These are phyloP conservation scores for Schwanniomyces occidentalis DNA, from an alignment of 805 yeast genomes.

Conservation along the genomic window DNA sequence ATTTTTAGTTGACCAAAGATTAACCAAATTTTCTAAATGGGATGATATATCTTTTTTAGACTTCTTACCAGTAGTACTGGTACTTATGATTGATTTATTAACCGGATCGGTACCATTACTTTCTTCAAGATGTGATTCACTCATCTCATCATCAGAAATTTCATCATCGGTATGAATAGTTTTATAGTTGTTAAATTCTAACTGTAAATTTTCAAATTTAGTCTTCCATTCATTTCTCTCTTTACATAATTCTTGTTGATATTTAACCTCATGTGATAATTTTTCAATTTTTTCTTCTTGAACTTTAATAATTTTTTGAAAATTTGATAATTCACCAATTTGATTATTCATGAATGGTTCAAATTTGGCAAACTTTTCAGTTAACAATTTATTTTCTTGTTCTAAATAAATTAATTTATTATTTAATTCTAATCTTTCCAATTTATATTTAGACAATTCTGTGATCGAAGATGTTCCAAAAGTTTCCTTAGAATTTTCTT, in stretches of 20 bases:
- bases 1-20: constrained; percentile 28
- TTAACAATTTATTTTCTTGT: constrained; percentile 45
- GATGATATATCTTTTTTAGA: constrained; percentile 30
- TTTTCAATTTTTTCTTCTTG: constrained; percentile 50
- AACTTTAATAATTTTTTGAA: constrained; percentile 54
- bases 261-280: constrained; percentile 41
- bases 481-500: constrained; percentile 7
- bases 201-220: constrained; percentile 43
- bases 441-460: constrained; percentile 39
- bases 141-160: constrained; percentile 29
- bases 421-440: constrained; percentile 44
- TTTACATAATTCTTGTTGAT: constrained; percentile 44
- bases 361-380: constrained; percentile 43
- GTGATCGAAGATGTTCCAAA: constrained; percentile 17
- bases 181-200: constrained; percentile 45
- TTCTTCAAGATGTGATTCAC: constrained; percentile 14
- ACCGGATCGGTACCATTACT: constrained; percentile 13
- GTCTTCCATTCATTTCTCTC: constrained; percentile 49
- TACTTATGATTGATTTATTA: constrained; percentile 23
- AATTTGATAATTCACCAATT: constrained; percentile 49
- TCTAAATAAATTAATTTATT: constrained; percentile 46
- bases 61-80: constrained; percentile 19
- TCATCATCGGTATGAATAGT: constrained; percentile 34
- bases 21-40: constrained; percentile 36
- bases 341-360: constrained; percentile 56